Base-by-base conservation (phyloP, 345 rosid genomes). In the Gossypium arboreum region DNA sequence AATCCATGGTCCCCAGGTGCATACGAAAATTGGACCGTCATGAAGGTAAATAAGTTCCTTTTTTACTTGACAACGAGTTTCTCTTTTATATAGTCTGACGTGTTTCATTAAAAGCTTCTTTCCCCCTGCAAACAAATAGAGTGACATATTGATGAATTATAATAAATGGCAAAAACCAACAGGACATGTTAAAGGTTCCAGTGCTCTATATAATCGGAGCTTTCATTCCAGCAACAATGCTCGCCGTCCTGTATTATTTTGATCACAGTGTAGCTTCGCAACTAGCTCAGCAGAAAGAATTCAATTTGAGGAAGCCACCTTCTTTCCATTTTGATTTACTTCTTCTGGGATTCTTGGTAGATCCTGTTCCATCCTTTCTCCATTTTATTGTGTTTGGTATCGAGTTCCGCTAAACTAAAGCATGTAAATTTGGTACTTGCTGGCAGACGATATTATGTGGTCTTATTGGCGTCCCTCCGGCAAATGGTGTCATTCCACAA, bases 1-100 rank as follows among this genome's bases (percentile, higher is more conserved):
- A 92, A 92, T 77, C 97, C 98, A 58, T 94, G 98, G 98, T 92
- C 97, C 22, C 85, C 92, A 43, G 97, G 92, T 73, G 97, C 98
- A 55, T 91, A 84, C 78, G 83, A 85, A 78, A 92, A 94, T 75
- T 94, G 98, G 98, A 89, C 91, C 45, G 91, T 94, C 68, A 83
- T 91, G 50, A 91, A 89, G 93, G 97, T 61, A 83, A 66, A 45
- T 59, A 57, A 77, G 57, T 48, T 54, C 73, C 22, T 63, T 20
- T 48, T 75, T 65, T 13, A 27, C 29, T 41, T 55, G 22, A n/a
- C 51, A 45, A 12, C 1, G 18, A 16, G 25, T 10, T 51, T 39
- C 72, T 4, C 44, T 18, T 34, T 63, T 70, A 52, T 61, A 2
- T 55, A 27, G 68, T 73, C 71, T 47, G n/a, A 67, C 50, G 48